Evolutionary conservation across 495 filamentous ascomycete species (phyloP), one percentile per base, ranked within the genome.

Genomic region (Bathelium albidoporum): DNA sequence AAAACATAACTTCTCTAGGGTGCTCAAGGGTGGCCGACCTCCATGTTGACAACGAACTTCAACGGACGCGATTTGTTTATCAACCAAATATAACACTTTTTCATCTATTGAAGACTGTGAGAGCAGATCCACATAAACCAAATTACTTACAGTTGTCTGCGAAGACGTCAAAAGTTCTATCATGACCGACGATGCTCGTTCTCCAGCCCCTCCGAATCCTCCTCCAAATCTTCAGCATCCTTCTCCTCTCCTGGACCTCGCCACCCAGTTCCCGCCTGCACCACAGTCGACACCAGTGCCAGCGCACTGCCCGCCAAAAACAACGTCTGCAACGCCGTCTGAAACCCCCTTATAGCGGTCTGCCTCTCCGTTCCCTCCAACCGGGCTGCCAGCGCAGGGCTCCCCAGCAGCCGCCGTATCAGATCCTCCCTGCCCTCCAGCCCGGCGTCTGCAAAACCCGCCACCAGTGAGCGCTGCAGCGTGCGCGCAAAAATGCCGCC

Each of bases 211-310:
- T 31, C 32, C 32, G 68, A 66, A 26, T 67, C 66, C 32, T 32
- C 32, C 71, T 76, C 64, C 36, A 85, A 65, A 5, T 73, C 73
- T 10, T 68, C 64, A 14, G 82, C 75, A 72, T 85, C 83, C 31
- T 80, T 63, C 34, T 68, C 60, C 58, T 68, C 66, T 16, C 28
- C 55, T 18, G 66, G 41, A 7, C 67, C 73, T 12, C 62, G 79
- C 87, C 87, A 89, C 2, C 89, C 88, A 3, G 87, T 87, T 14
- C 81, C 83, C 1, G 87, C 87, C 73, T 90, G 88, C 32, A 88
- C 68, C 4, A 80, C 62, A 28, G 83, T 71, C 34, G 85, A 80
- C 7, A 81, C 36, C 10, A 84, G 61, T 22, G 81, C 80, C 61
- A 90, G 62, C 24, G 72, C 81, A 36, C 80, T 78, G 1, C 82